Evolutionary conservation across 1,284 basidiomycete genomes (phyloP).

Genomic region (Boletus semigastroideus): DNA sequence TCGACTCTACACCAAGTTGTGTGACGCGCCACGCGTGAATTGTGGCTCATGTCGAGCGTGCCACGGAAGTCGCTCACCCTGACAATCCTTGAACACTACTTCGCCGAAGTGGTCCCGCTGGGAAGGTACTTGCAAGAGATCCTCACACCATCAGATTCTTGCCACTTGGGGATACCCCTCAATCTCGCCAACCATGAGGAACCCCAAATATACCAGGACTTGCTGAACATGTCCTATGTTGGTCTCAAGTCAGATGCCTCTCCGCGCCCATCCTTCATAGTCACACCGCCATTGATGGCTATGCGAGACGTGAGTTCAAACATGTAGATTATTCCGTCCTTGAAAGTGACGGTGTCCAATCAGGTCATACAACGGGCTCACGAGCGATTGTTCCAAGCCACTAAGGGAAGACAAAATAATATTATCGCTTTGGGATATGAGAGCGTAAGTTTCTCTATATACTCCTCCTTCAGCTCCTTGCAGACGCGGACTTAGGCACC

Average conservation of each 20-base stretch:
- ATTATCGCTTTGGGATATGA: slow-evolving; percentile 68
- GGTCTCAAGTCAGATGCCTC: slow-evolving; percentile 30
- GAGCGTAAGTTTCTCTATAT: slow-evolving; percentile 44
- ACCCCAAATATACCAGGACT: slow-evolving; percentile 34
- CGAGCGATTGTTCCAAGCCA: slow-evolving; percentile 45
- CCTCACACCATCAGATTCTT: slow-evolving; percentile 14
- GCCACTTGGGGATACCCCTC: no score
- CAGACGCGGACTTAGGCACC: slow-evolving; percentile 10
- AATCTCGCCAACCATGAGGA: no score
- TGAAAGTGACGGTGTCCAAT: neutral
- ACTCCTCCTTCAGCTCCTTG: no score
- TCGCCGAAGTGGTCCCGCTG: slow-evolving; percentile 39
- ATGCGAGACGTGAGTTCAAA: slow-evolving; percentile 53
- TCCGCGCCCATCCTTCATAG: slow-evolving; percentile 27
- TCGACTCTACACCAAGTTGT: no score
- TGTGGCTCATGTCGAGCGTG: slow-evolving; percentile 15
- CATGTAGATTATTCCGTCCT: neutral
- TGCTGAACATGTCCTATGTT: slow-evolving; percentile 49
- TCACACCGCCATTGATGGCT: slow-evolving; percentile 42
- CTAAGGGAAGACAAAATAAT: slow-evolving; percentile 44
- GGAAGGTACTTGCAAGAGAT: slow-evolving; percentile 44
- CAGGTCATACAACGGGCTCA: slow-evolving; percentile 64
- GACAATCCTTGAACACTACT: slow-evolving; percentile 37
- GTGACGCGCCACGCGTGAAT: no score
- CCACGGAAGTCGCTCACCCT: slow-evolving; percentile 15